Evolutionary conservation across 1,284 basidiomycete species (phyloP), one percentile per base, ranked within the genome.

Genomic region (Golubevia sp.): DNA sequence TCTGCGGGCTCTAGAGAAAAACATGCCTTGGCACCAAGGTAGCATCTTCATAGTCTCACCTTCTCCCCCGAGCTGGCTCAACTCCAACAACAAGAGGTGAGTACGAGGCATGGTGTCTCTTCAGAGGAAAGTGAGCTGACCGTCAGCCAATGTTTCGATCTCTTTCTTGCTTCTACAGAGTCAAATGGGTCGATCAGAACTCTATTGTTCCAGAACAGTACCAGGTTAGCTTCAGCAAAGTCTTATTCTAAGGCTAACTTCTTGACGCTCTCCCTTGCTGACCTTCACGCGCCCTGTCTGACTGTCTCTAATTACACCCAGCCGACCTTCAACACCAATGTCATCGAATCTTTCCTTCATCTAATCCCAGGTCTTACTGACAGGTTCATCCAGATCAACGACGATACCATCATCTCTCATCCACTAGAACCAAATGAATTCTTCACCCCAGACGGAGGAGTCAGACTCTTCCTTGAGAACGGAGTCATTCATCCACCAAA

Each of bases 1-100:
- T 4, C 30, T 61, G 52, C 23, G 59, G 5, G 48, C 59, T 21
- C 15, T 61, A 18, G 52, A 38, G 7, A 24, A 7, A 18, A 38
- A 61, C 49, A 48, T 61, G 53, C 59, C 59, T 18, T 61, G 59
- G 59, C 59, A 61, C 21, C 44, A 38, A 23, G 59, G 59, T 3
- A 24, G 21, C 8, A 53, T 61, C n/a, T 34, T 38, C 30, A 61
- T 61, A 25, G 26, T 61, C 3, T 55, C 52, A 8, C 59, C 59
- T 27, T 52, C 59, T 18, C 26, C 50, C 11, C 59, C 59, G 8
- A 55, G 44, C 8, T 61, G 51, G 51, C 48, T 56, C 59, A 52
- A 44, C 30, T 7, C 23, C 44, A 51, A 49, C 8, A 49, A 58
- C 34, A 49, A 49, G 18, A 58, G 57, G 57, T 58, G 44, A 49